phyloP scores from a whole-genome alignment of 2,329 filamentous ascomycete species.

The Teratosphaeria pseudoeucalypti region DNA sequence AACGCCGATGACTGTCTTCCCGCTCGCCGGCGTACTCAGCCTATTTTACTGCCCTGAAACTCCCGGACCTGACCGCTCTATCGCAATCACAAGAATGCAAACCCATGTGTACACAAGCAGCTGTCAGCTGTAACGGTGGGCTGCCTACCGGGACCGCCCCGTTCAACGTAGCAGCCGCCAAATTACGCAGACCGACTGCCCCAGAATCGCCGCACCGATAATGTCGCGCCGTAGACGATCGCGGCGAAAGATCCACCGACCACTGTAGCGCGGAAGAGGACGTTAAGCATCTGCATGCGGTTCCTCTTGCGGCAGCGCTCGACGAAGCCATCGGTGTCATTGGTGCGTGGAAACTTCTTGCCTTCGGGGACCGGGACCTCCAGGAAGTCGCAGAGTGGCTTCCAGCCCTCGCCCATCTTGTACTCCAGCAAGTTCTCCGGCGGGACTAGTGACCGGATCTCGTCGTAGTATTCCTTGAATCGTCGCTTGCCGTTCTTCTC shows the following conservation, averaged over 20 bases:
- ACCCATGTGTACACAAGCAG: background rate
- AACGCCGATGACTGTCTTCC: background rate
- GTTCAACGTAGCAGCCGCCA: background rate
- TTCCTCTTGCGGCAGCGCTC: conserved; percentile 44
- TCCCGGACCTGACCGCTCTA: background rate
- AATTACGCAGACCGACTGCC: conserved; percentile 6
- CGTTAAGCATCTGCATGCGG: conserved; percentile 47
- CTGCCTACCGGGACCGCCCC: background rate
- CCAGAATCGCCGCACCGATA: conserved; percentile 27
- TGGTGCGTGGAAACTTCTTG: conserved; percentile 41
- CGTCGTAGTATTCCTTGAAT: conserved; percentile 47
- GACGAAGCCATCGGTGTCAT: conserved; percentile 46
- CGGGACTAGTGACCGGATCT: conserved; percentile 39
- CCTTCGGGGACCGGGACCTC: conserved; percentile 40
- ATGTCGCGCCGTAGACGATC: conserved; percentile 24
- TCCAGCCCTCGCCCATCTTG: conserved; percentile 45
- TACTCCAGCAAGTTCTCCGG: conserved; percentile 44
- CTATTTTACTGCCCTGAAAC: background rate
- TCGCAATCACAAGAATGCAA: background rate
- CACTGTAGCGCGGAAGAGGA: conserved; percentile 40
- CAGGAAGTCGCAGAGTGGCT: conserved; percentile 45
- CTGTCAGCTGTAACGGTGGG: background rate
- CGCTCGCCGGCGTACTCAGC: background rate
- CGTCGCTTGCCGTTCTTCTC: conserved; percentile 53
- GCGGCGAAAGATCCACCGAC: conserved; percentile 40